A percentile compares a stretch with the other conserved stretches of the same genome.
These are phyloP conservation scores for Citrus sp. DNA, from an alignment of 345 rosid species.

Conservation along the genomic window DNA sequence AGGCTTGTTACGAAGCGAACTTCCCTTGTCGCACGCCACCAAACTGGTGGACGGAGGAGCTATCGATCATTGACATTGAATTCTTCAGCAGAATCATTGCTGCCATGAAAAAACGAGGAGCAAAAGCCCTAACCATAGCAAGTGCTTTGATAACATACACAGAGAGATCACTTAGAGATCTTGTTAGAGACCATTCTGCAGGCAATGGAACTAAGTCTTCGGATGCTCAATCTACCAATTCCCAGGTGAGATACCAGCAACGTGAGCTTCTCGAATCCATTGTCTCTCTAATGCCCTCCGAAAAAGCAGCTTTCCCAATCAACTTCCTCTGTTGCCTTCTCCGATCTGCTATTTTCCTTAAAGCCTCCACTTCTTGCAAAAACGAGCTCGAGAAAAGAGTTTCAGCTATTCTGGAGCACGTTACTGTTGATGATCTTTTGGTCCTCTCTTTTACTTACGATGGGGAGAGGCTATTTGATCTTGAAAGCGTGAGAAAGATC, in stretches of 20 bases:
- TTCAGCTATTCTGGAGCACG: constrained; percentile 71
- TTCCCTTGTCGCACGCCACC: constrained; percentile 84
- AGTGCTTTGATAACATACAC: constrained; percentile 65
- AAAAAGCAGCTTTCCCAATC: constrained; percentile 66
- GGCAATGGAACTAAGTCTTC: constrained; percentile 41
- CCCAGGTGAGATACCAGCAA: constrained; percentile 42
- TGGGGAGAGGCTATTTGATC: constrained; percentile 72
- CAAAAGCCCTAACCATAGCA: constrained; percentile 58
- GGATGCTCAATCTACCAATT: constrained; percentile 18
- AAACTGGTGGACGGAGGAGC: constrained; percentile 97
- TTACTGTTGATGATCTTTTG: constrained; percentile 70
- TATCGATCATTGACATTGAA: constrained; percentile 60
- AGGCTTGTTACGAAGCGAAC: constrained; percentile 81
- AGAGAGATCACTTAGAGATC: constrained; percentile 76
- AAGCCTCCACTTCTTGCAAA: constrained; percentile 51
- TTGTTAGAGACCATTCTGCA: constrained; percentile 78
- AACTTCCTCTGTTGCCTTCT: constrained; percentile 90
- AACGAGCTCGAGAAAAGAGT: constrained; percentile 81
- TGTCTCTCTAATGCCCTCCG: constrained; percentile 63
- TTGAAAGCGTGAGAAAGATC: constrained; percentile 81
- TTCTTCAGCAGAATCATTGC: constrained; percentile 48
- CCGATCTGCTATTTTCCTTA: constrained; percentile 72
- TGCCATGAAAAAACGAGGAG: constrained; percentile 68
- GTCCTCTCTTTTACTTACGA: constrained; percentile 78
- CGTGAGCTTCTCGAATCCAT: constrained; percentile 64